Base-by-base conservation (phyloP, 768 basidiomycete genomes). In the Cystofilobasidium capitatum region DNA sequence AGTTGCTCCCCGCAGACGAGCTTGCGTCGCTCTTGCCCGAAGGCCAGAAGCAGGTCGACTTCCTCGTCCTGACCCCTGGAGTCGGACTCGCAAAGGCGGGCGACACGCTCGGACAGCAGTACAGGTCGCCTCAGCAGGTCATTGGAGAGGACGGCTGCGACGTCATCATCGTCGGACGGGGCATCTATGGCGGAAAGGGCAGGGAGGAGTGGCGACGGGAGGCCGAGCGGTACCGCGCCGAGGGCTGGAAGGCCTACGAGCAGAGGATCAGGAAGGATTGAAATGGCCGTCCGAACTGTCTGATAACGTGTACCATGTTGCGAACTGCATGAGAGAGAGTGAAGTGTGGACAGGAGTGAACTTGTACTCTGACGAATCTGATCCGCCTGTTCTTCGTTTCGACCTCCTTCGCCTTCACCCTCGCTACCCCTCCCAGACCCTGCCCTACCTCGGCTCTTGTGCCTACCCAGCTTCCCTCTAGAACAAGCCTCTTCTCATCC, bases 131-230 rank as follows among this genome's bases (percentile, higher is more conserved):
- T 1, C 78, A 82, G 37, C 82, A 93, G 75, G 93, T 93, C 31
- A 80, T 99, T 35, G 74, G 83, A 22, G 84, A 87, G 54, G 83
- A 83, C 54, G 93, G 91, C 35, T 89, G 89, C 76, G 96, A 99
- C 78, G 83, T 98, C 26, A 98, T 98, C 75, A 98, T 99, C 68
- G 96, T 99, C 55, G 96, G 96, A 35, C 81, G 96, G 69, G 96
- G 96, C 0, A 86, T 99, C 44, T 93, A 96, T 76, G 91, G 89
- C 24, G 79, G 78, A 37, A 78, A 79, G 29, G 80, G 76, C 36
- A 75, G 74, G 57, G 73, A 77, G 66, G 79, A 74, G 36, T 76
- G 80, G 45, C 75, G 73, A 65, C 66, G 69, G 62, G 87, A 90
- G 74, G 91, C 92, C n/a, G 83, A 88, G 74, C 81, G 86, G 74